Base-by-base conservation (phyloP, 495 filamentous ascomycete genomes). In the Elaphomyces granulatus region DNA sequence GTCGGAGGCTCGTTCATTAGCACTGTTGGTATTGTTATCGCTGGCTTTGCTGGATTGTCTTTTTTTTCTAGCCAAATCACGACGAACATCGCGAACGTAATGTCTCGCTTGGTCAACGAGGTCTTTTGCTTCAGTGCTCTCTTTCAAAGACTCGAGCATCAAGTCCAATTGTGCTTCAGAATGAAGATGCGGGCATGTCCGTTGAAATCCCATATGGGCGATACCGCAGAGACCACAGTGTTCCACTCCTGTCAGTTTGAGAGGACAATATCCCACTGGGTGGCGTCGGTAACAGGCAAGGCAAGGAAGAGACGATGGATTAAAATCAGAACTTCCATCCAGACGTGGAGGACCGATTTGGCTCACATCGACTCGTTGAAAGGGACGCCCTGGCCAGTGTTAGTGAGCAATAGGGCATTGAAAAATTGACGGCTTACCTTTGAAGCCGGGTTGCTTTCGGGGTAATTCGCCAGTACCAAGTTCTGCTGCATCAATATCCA, bases 141-240 rank as follows among this genome's bases (percentile, higher is more conserved):
- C 38, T 42, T 68, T 68, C 9, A 86, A 46, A 0, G 75, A 68
- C 14, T 70, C 63, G 6, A 82, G 41, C 77, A 86, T 80, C 3
- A 55, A 49, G 16, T 54, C 48, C 7, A 83, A 59, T 38, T 81
- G 77, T 6, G 56, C 61, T 31, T 72, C 65, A 1, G 66, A 72
- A 15, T 60, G 52, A 15, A 84, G 56, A 45, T 80, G 72, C 2
- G 80, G 71, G 45, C 81, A 87, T 16, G 57, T 60, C 4, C 75
- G 67, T 1, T 48, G 45, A 19, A 50, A 34, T 14, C 77, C 75
- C 42, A 60, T 76, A 45, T 86, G 81, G 3, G 80, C 76, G 17
- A 78, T 56, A 8, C 78, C 77, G 46, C 81, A 86, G 2, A 83
- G 63, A 7, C 65, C 67, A 49, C 81, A 86, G 39, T 63, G 52